These are phyloP conservation scores for Trichophyton mentagrophytes DNA, from an alignment of 2,329 filamentous ascomycete genomes.

Conservation along the genomic window DNA sequence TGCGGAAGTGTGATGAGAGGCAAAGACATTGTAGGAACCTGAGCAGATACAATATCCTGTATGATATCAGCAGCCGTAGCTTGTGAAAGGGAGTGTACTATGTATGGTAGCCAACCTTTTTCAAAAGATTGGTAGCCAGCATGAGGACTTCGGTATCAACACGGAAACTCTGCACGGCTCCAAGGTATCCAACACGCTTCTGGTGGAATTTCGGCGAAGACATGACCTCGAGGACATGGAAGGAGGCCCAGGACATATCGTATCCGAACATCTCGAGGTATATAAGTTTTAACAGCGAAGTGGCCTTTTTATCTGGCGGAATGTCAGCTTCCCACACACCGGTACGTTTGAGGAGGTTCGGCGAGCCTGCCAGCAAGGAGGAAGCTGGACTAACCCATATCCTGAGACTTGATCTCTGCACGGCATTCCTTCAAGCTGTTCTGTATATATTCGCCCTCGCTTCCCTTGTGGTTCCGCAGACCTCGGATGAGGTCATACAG, in stretches of 20 bases:
- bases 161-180: slow-evolving; percentile 89
- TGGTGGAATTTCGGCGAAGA: slow-evolving; percentile 87
- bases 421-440: slow-evolving; percentile 91
- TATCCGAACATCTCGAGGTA: slow-evolving; percentile 99
- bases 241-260: slow-evolving; percentile 99
- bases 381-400: slow-evolving; percentile 56
- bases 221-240: slow-evolving; percentile 98
- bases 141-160: slow-evolving; percentile 94
- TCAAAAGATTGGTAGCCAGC: slow-evolving; percentile 90
- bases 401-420: slow-evolving; percentile 77
- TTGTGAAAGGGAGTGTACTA: background rate
- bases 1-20: slow-evolving; percentile 87
- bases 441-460: slow-evolving; percentile 89
- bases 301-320: slow-evolving; percentile 74
- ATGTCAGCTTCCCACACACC: slow-evolving; percentile 6
- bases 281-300: slow-evolving; percentile 84
- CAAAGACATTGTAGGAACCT: slow-evolving; percentile 63
- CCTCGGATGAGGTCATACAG: slow-evolving; percentile 97
- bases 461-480: slow-evolving; percentile 86
- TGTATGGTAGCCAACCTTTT: slow-evolving; percentile 51
- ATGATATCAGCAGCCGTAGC: slow-evolving; percentile 2
- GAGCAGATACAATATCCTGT: slow-evolving; percentile 51
- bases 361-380: background rate
- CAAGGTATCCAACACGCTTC: slow-evolving; percentile 89
- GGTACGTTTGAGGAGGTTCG: background rate